Percentiles rank a stretch among this genome's conserved stretches.
Conservation (phyloP, 495 filamentous ascomycete species). For the Neurospora tetraspora region DNA sequence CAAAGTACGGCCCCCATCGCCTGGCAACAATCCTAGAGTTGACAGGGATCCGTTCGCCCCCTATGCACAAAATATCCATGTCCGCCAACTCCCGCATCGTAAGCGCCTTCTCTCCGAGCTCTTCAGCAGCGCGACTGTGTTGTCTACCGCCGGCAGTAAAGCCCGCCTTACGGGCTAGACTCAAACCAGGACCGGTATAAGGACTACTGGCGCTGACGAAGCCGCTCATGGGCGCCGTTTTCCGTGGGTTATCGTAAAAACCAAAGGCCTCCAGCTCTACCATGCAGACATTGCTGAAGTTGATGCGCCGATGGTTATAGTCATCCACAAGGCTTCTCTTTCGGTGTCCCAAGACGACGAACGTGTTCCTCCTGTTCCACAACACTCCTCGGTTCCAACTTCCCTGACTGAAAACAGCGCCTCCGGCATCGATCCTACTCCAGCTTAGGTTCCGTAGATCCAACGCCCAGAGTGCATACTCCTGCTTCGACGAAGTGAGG, state of each 20-base stretch:
- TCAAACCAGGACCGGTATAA: conserved; percentile 37
- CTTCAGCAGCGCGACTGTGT: conserved; percentile 61
- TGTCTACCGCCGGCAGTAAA: conserved; percentile 59
- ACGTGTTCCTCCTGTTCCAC: conserved; percentile 86
- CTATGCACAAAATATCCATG: conserved; percentile 89
- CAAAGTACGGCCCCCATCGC: conserved; percentile 92
- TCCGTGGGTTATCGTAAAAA: conserved; percentile 86
- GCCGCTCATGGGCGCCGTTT: conserved; percentile 62
- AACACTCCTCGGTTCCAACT: conserved; percentile 94
- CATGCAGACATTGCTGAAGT: conserved; percentile 92
- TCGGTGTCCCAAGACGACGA: conserved; percentile 88
- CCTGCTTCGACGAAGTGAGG: conserved; percentile 92
- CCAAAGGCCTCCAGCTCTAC: conserved; percentile 96
- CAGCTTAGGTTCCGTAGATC: conserved; percentile 81
- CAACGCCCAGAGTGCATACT: conserved; percentile 95
- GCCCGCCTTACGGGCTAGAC: conserved; percentile 49
- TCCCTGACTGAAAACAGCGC: conserved; percentile 83
- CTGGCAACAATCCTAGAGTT: conserved; percentile 81
- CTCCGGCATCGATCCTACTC: conserved; percentile 94
- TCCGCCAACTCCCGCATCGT: conserved; percentile 78
- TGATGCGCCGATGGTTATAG: conserved; percentile 95
- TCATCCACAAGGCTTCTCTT: conserved; percentile 93
- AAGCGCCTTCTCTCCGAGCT: conserved; percentile 73
- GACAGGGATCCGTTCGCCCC: conserved; percentile 83
- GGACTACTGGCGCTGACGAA: conserved; percentile 75